These are phyloP conservation scores for Scheffersomyces cryptocercus DNA, from an alignment of 1,139 yeast species.

Conservation along the genomic window DNA sequence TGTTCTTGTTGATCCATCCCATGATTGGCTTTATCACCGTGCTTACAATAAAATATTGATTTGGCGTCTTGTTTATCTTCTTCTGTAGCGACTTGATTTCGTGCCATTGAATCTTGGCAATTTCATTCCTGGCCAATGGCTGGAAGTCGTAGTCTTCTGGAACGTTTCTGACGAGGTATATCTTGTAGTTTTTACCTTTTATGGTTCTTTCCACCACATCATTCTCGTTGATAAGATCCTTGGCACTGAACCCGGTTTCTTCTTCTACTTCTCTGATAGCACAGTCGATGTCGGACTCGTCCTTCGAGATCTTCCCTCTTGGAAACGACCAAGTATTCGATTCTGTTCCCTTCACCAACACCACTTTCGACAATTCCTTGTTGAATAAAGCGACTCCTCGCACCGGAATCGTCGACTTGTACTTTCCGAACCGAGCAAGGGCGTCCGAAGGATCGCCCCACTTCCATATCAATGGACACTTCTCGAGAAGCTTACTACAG, in stretches of 20 bases:
- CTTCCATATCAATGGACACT: constrained; percentile 85
- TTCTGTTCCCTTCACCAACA: constrained; percentile 85
- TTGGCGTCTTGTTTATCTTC: constrained; percentile 39
- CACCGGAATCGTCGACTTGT: constrained; percentile 91
- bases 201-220: constrained; percentile 82
- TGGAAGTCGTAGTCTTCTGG: constrained; percentile 74
- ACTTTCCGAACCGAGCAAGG: constrained; percentile 71
- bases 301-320: constrained; percentile 93
- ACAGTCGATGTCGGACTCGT: constrained; percentile 86
- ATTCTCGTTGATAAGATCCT: constrained; percentile 62
- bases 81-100: constrained; percentile 39
- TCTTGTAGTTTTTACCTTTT: constrained; percentile 81
- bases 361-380: constrained; percentile 63
- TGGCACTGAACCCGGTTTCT: constrained; percentile 91
- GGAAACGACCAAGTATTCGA: constrained; percentile 94
- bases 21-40: constrained; percentile 63
- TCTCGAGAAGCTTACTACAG: constrained; percentile 67
- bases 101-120: constrained; percentile 55
- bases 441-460: constrained; percentile 84
- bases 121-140: constrained; percentile 87
- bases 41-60: constrained; percentile 57
- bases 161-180: constrained; percentile 74
- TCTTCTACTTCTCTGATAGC: constrained; percentile 93
- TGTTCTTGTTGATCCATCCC: constrained; percentile 56
- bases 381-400: constrained; percentile 93